A percentile compares a stretch with the other conserved stretches of the same genome.
These are phyloP conservation scores for Solanum lycopersicoides DNA, from an alignment of 257 asterid genomes.

Conservation along the genomic window DNA sequence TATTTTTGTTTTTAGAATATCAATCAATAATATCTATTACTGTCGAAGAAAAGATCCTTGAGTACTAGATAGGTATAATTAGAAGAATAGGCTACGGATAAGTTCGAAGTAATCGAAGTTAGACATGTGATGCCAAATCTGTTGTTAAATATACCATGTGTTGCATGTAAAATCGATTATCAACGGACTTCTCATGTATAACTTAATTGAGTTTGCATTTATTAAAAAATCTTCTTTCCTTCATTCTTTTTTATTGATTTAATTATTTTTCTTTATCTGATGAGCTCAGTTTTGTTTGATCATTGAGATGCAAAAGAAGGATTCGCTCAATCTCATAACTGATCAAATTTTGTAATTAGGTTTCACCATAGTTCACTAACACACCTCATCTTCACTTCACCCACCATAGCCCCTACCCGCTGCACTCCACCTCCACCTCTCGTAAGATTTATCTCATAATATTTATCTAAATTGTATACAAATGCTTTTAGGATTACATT, in stretches of 20 bases:
- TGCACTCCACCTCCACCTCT: not conserved
- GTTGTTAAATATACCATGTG: not conserved
- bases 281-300: not conserved
- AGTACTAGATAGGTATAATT: not conserved
- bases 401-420: not conserved
- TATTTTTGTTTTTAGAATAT: not conserved
- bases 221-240: not conserved
- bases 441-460: not conserved
- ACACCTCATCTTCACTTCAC: not conserved
- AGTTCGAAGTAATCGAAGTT: not conserved
- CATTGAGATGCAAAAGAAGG: not conserved
- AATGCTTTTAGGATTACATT: not conserved
- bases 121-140: not conserved
- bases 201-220: not conserved
- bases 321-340: not conserved
- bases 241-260: not conserved
- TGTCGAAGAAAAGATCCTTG: not conserved
- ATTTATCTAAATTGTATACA: not conserved
- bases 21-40: not conserved
- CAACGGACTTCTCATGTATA: not conserved
- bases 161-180: not conserved
- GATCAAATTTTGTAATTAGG: not conserved
- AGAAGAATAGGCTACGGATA: not conserved
- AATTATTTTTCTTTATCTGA: not conserved
- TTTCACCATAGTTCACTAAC: not conserved